Evolutionary conservation across 2,329 filamentous ascomycete genomes (phyloP).

Genomic region (Penicillium griseofulvum): DNA sequence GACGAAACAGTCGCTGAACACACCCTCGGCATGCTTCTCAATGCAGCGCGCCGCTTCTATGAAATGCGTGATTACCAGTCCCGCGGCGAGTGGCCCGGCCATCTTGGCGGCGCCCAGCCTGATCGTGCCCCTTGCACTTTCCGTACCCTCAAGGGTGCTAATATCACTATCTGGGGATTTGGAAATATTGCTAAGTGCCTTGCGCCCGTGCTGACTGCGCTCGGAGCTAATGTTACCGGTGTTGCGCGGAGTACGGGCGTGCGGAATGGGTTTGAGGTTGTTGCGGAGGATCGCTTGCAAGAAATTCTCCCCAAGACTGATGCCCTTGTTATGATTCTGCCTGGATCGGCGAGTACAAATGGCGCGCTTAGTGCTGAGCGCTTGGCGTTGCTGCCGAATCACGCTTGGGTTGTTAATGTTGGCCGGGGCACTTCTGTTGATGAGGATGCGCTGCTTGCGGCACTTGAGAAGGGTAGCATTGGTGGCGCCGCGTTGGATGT

Average conservation of each 20-base stretch:
- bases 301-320: conserved; percentile 58
- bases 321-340: conserved; percentile 66
- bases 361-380: conserved; percentile 57
- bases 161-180: conserved; percentile 62
- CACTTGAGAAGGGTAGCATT: conserved; percentile 21
- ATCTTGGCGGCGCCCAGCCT: conserved; percentile 59
- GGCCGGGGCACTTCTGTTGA: conserved; percentile 22
- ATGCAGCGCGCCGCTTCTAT: conserved; percentile 54
- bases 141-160: conserved; percentile 59
- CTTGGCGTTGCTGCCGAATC: conserved; percentile 54
- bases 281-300: conserved; percentile 53
- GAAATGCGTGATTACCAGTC: conserved; percentile 59
- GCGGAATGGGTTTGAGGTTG: conserved; percentile 58
- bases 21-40: conserved; percentile 51
- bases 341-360: conserved; percentile 56
- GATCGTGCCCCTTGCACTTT: conserved; percentile 49
- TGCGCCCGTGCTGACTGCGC: conserved; percentile 52
- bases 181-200: conserved; percentile 65
- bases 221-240: conserved; percentile 60
- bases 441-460: conserved; percentile 21
- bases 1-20: conserved; percentile 66
- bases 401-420: conserved; percentile 35
- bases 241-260: conserved; percentile 58
- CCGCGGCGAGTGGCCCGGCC: conserved; percentile 57
- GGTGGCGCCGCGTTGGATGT: conserved; percentile 24